A percentile compares a stretch with the other conserved stretches of the same genome.
These are phyloP conservation scores for Wallacemonas sp. DNA, from an alignment of 208 protist genomes.

Conservation along the genomic window DNA sequence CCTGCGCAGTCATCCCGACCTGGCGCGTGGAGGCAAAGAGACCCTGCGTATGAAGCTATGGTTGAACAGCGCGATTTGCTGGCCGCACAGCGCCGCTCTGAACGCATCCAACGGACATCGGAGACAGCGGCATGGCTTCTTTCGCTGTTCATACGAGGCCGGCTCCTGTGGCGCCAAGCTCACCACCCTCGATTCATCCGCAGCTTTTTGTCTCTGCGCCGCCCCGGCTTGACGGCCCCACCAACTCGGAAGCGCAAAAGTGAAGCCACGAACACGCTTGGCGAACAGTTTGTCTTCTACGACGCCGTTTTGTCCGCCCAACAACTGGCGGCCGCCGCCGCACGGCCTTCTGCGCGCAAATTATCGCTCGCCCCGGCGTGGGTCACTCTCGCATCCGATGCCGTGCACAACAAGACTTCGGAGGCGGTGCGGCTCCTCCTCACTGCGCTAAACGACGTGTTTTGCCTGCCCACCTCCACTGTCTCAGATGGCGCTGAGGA, in stretches of 20 bases:
- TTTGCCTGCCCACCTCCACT: conserved; percentile 10
- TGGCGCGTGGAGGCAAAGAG: conserved; percentile 39
- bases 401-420: conserved; percentile 50
- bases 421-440: conserved; percentile 39
- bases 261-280: not conserved
- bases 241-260: too few relatives aligned
- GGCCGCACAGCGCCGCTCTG: conserved; percentile 66
- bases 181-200: conserved; percentile 55
- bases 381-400: conserved; percentile 51
- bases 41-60: conserved; percentile 71
- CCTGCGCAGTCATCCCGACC: conserved; percentile 13
- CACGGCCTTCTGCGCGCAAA: conserved; percentile 25
- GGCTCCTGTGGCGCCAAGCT: conserved; percentile 56
- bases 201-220: conserved; percentile 31
- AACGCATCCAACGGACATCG: conserved; percentile 69
- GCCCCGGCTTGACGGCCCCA: too few relatives aligned
- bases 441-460: conserved; percentile 34
- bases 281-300: conserved; percentile 8
- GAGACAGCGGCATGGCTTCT: conserved; percentile 45
- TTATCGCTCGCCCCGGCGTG: conserved; percentile 54
- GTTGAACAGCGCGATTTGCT: conserved; percentile 73
- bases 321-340: conserved; percentile 14
- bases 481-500: not conserved
- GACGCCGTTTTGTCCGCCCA: conserved; percentile 26
- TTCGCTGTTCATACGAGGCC: conserved; percentile 47